Evolutionary conservation across 2,329 filamentous ascomycete species (phyloP).

Genomic region (Neocucurbitaria cava): DNA sequence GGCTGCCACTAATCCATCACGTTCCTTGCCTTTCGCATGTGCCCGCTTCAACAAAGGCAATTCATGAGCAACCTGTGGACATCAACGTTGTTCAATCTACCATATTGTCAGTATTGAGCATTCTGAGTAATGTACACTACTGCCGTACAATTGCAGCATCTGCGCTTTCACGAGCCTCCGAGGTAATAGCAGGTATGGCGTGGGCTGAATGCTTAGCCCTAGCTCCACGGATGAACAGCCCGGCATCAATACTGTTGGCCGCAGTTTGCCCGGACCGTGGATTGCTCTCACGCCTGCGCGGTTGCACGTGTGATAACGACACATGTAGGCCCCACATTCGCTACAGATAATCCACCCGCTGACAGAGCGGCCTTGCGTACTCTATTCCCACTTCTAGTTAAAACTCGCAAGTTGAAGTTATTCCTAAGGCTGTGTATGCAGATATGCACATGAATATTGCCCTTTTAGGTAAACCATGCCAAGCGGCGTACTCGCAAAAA

Average conservation of each 20-base stretch:
- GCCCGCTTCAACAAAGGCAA: not conserved
- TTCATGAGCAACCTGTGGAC: not conserved
- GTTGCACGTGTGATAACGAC: not conserved
- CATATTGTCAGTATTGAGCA: not conserved
- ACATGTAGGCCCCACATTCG: not conserved
- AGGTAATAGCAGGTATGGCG: no score
- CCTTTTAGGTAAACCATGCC: not conserved
- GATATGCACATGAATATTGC: not conserved
- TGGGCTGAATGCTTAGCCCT: not conserved
- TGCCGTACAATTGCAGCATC: not conserved
- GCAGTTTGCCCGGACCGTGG: not conserved
- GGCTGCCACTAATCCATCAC: not conserved
- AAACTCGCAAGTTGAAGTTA: not conserved
- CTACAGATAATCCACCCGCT: not conserved
- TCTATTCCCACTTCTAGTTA: not conserved
- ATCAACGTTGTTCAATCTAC: not conserved
- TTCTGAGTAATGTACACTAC: not conserved
- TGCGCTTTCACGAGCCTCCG: slow-evolving; percentile 1
- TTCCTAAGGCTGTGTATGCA: not conserved
- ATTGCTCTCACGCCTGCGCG: not conserved
- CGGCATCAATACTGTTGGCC: not conserved
- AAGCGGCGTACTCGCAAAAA: not conserved
- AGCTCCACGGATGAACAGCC: not conserved
- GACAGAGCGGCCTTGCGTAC: not conserved
- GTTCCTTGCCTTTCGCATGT: not conserved